Conservation (phyloP, 2,329 filamentous ascomycete genomes). For the Coleophoma crateriformis region DNA sequence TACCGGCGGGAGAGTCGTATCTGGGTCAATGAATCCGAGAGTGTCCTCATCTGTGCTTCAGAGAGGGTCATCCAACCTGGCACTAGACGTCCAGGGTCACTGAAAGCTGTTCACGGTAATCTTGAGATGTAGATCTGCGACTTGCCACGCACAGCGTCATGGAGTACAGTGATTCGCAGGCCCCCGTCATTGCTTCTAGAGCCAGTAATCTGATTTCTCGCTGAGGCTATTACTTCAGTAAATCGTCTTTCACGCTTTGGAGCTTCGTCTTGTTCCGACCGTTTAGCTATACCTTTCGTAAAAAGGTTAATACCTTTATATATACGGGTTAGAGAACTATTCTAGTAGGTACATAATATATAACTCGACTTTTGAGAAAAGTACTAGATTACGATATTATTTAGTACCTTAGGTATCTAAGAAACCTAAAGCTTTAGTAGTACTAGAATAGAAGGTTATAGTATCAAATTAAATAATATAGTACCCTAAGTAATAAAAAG, state of each 20-base stretch:
- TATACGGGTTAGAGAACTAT: too few species aligned
- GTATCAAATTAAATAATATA: too few species aligned
- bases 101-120: conserved; percentile 54
- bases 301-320: too few species aligned
- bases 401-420: too few species aligned
- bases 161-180: conserved; percentile 21
- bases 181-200: conserved; percentile 33
- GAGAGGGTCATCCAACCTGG: conserved; percentile 30
- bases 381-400: too few species aligned
- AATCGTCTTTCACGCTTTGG: conserved; percentile 29
- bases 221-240: conserved; percentile 33
- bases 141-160: conserved; percentile 9
- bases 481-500: too few species aligned
- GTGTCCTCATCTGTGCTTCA: conserved; percentile 30
- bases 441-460: too few species aligned
- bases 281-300: too few species aligned
- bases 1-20: conserved; percentile 43
- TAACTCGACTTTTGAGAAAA: too few species aligned
- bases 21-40: conserved; percentile 38
- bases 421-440: too few species aligned
- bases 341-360: too few species aligned
- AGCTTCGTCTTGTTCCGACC: conserved; percentile 48
- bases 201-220: conserved; percentile 34
- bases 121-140: conserved; percentile 35
- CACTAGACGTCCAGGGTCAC: conserved; percentile 28